phyloP scores from a whole-genome alignment of 768 basidiomycete genomes.

The Mycena polygramma region DNA sequence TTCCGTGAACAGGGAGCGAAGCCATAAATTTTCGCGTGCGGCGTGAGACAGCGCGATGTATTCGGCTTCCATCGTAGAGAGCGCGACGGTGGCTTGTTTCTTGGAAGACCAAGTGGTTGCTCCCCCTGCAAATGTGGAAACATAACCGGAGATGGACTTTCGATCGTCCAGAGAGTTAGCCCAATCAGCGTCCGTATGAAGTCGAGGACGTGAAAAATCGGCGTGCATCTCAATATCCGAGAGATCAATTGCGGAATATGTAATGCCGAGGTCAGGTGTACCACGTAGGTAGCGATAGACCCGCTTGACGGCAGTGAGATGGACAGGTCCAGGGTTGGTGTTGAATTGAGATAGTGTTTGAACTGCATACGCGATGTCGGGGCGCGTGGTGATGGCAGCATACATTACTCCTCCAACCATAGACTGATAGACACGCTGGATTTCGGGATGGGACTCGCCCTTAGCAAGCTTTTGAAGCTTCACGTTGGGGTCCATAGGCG shows the following conservation, averaged over 20 bases:
- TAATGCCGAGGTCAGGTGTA: conserved; percentile 32
- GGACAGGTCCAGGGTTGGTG: conserved; percentile 42
- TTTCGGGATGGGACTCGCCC: conserved; percentile 2
- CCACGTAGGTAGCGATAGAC: conserved; percentile 51
- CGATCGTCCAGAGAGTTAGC: conserved; percentile 40
- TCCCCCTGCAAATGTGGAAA: conserved; percentile 46
- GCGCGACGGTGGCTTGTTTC: conserved; percentile 43
- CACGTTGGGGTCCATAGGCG: conserved; percentile 39
- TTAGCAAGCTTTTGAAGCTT: conserved; percentile 26
- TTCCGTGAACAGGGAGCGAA: conserved; percentile 33
- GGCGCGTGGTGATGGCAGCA: conserved; percentile 43
- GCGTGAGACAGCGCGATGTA: conserved; percentile 52
- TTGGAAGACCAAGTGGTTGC: conserved; percentile 46
- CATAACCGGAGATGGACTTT: conserved; percentile 50
- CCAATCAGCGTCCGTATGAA: conserved; percentile 49
- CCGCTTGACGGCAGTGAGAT: conserved; percentile 51
- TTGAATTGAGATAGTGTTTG: conserved; percentile 44
- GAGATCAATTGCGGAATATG: neutral
- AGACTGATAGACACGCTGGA: conserved; percentile 39
- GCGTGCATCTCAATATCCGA: neutral
- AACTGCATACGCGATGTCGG: conserved; percentile 50
- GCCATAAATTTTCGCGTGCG: conserved; percentile 42
- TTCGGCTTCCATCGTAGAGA: conserved; percentile 52
- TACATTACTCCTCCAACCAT: conserved; percentile 40
- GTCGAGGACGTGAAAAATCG: conserved; percentile 3